Percentiles rank a stretch among this genome's conserved stretches.
Evolutionary conservation across 169 alveolate genomes (phyloP).

Genomic region (Plasmodium vivax): DNA sequence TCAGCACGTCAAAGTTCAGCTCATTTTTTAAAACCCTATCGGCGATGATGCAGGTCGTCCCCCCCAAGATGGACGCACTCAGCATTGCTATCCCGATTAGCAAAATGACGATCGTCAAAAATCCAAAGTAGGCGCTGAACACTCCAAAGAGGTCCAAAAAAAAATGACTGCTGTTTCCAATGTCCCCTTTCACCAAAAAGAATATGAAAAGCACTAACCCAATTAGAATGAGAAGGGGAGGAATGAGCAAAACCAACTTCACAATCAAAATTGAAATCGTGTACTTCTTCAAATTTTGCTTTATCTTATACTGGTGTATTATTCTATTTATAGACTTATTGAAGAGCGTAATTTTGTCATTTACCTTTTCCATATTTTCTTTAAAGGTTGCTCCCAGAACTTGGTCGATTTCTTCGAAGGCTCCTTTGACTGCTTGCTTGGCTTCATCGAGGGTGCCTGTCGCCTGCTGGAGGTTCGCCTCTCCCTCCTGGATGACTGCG

Average conservation of each 20-base stretch:
- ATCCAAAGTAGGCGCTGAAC: conserved; percentile 42
- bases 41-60: conserved; percentile 22
- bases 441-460: not conserved
- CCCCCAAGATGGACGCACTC: conserved; percentile 19
- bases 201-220: not conserved
- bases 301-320: conserved; percentile 9
- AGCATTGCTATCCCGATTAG: not conserved
- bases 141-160: conserved; percentile 9
- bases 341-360: not conserved
- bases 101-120: conserved; percentile 9
- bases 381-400: not conserved
- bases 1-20: conserved; percentile 11
- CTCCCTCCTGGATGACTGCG: not conserved
- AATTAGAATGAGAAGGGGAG: conserved; percentile 26
- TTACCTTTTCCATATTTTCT: not conserved
- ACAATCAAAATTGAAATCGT: not conserved
- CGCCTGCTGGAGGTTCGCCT: not conserved
- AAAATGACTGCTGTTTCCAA: not conserved
- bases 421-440: not conserved
- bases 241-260: not conserved
- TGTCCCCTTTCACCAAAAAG: conserved; percentile 19
- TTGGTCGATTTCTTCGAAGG: not conserved
- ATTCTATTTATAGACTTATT: not conserved
- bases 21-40: conserved; percentile 30
- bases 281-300: not conserved